These are phyloP conservation scores for Eucalyptus microcorys DNA, from an alignment of 345 rosid species.

Conservation along the genomic window DNA sequence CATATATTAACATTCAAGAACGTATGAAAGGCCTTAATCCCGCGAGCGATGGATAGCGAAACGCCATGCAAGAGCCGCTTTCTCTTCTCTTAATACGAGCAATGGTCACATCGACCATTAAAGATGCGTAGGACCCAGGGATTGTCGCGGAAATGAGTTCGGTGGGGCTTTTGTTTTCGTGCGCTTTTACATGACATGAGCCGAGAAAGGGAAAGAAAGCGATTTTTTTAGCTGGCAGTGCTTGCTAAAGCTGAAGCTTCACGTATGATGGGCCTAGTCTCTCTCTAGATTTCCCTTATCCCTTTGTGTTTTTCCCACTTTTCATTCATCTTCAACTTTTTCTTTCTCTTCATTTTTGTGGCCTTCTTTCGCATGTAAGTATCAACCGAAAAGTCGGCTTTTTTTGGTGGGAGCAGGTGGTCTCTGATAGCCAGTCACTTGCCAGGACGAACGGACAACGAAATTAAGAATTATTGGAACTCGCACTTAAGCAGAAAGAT, in stretches of 20 bases:
- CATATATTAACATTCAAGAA: neutral
- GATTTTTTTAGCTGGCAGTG: neutral
- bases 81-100: neutral
- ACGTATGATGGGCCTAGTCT: neutral
- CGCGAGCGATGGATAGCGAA: neutral
- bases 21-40: neutral
- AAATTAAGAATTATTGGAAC: constrained; percentile 65
- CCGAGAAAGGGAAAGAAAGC: neutral
- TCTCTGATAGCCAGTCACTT: constrained; percentile 46
- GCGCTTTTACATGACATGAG: neutral
- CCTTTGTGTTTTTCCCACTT: neutral
- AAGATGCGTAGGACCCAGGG: neutral
- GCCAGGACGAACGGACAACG: constrained; percentile 67
- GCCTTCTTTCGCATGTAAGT: neutral
- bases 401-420: constrained; percentile 27
- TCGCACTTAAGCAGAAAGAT: constrained; percentile 44
- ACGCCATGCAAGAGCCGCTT: neutral
- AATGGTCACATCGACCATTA: neutral
- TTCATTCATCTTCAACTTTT: neutral
- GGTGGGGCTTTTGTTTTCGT: neutral
- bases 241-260: neutral
- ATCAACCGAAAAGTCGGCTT: neutral
- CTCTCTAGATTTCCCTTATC: neutral
- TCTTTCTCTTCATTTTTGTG: neutral
- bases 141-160: neutral